These are phyloP conservation scores for Pyricularia grisea DNA, from an alignment of 2,329 filamentous ascomycete species.

Conservation along the genomic window DNA sequence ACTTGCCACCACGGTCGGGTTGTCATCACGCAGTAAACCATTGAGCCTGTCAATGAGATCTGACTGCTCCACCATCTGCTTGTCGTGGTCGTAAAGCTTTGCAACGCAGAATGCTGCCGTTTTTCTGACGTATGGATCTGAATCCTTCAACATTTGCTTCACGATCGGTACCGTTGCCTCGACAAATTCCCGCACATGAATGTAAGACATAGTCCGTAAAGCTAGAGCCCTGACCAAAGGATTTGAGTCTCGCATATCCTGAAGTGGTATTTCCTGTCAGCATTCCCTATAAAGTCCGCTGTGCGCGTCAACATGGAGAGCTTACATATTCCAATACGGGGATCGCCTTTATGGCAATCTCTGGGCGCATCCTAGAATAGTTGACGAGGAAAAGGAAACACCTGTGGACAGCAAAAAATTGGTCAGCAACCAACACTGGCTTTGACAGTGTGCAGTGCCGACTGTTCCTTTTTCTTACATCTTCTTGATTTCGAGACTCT, in stretches of 20 bases:
- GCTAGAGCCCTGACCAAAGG: constrained; percentile 87
- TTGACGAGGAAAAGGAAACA: constrained; percentile 97
- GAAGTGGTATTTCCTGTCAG: constrained; percentile 10
- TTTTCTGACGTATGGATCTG: constrained; percentile 94
- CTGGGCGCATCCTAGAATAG: constrained; percentile 88
- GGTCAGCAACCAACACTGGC: not conserved
- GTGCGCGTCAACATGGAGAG: not conserved
- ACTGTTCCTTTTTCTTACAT: constrained; percentile 56
- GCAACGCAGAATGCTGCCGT: constrained; percentile 94
- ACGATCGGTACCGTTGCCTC: constrained; percentile 80
- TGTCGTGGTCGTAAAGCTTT: constrained; percentile 96
- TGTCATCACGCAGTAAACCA: constrained; percentile 83
- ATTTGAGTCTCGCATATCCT: constrained; percentile 92
- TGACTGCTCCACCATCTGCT: constrained; percentile 77
- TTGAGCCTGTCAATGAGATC: constrained; percentile 91
- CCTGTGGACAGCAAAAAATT: constrained; percentile 38
- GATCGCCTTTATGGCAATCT: constrained; percentile 86
- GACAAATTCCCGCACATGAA: constrained; percentile 93
- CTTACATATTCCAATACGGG: constrained; percentile 72
- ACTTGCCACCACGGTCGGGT: constrained; percentile 93
- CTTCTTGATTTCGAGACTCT: constrained; percentile 97
- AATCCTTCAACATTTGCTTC: constrained; percentile 72
- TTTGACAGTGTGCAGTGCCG: not conserved
- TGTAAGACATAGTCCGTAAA: constrained; percentile 91
- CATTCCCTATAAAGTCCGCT: not conserved